Conservation (phyloP, 148 eudicot species). For the Cornus suecica region DNA sequence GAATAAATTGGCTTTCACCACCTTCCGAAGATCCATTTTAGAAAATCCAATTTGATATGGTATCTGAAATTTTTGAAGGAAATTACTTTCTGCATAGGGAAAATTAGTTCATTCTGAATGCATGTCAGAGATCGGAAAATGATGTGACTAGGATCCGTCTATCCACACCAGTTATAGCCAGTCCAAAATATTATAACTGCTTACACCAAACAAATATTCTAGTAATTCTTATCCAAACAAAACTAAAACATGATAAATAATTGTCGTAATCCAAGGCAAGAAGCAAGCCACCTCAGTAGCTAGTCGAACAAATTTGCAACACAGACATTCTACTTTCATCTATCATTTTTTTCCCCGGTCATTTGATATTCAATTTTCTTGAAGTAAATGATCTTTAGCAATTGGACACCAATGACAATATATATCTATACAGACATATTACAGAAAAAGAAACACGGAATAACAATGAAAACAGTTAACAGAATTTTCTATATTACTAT, state of each 20-base stretch:
- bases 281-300: not conserved
- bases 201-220: not conserved
- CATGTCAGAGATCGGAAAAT: not conserved
- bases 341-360: not conserved
- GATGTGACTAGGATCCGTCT: not conserved
- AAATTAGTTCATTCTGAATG: not conserved
- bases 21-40: conserved; percentile 90
- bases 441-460: too few relatives aligned
- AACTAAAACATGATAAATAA: not conserved
- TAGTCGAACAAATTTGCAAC: not conserved
- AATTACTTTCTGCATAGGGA: not conserved
- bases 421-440: not conserved
- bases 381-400: not conserved
- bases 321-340: not conserved
- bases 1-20: conserved; percentile 77
- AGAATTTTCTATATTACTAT: too few relatives aligned
- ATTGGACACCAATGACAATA: not conserved
- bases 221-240: not conserved
- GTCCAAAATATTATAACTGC: not conserved
- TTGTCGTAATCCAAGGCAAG: not conserved
- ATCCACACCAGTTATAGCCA: not conserved
- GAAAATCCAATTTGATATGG: conserved; percentile 87
- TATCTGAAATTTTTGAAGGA: conserved; percentile 42
- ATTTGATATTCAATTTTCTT: not conserved
- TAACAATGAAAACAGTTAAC: too few relatives aligned